A percentile compares a stretch with the other conserved stretches of the same genome.
Evolutionary conservation across 2,329 filamentous ascomycete genomes (phyloP).

Genomic region (Trichoderma guizhouense): DNA sequence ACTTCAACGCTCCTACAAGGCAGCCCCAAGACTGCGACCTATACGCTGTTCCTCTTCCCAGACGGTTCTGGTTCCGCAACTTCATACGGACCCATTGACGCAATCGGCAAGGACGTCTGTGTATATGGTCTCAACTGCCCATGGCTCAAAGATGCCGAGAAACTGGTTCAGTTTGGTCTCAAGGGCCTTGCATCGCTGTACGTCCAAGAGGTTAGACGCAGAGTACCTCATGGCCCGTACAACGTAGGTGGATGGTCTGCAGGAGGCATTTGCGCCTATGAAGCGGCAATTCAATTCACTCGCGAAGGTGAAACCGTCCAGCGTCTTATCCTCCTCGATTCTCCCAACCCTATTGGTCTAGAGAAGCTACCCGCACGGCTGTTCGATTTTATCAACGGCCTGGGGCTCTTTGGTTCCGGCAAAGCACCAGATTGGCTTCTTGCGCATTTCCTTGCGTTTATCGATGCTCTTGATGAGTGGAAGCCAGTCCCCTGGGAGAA

Average conservation of each 20-base stretch:
- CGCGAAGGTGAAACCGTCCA: slow-evolving; percentile 55
- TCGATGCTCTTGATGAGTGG: slow-evolving; percentile 66
- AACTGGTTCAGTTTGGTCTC: slow-evolving; percentile 25
- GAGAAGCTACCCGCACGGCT: slow-evolving; percentile 60
- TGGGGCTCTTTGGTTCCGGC: slow-evolving; percentile 63
- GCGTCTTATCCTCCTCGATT: slow-evolving; percentile 61
- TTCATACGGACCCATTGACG: slow-evolving; percentile 49
- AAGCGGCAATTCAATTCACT: slow-evolving; percentile 59
- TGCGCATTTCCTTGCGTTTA: slow-evolving; percentile 67
- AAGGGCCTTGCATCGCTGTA: slow-evolving; percentile 46
- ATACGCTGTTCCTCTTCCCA: slow-evolving; percentile 34
- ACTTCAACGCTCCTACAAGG: slow-evolving; percentile 10
- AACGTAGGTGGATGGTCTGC: slow-evolving; percentile 70
- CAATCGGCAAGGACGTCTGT: slow-evolving; percentile 43
- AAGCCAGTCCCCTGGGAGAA: slow-evolving; percentile 56
- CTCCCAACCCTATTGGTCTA: slow-evolving; percentile 62
- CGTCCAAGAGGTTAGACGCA: slow-evolving; percentile 62
- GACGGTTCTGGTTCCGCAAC: slow-evolving; percentile 60
- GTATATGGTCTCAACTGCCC: slow-evolving; percentile 57
- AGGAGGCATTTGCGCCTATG: slow-evolving; percentile 68
- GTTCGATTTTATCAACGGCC: slow-evolving; percentile 68
- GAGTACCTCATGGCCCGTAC: slow-evolving; percentile 66
- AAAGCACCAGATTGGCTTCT: slow-evolving; percentile 69
- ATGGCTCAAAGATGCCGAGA: slow-evolving; percentile 58
- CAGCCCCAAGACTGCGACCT: slow-evolving; percentile 4